Evolutionary conservation across 2,329 filamentous ascomycete genomes (phyloP).

Genomic region (Pseudogymnoascus sp.): DNA sequence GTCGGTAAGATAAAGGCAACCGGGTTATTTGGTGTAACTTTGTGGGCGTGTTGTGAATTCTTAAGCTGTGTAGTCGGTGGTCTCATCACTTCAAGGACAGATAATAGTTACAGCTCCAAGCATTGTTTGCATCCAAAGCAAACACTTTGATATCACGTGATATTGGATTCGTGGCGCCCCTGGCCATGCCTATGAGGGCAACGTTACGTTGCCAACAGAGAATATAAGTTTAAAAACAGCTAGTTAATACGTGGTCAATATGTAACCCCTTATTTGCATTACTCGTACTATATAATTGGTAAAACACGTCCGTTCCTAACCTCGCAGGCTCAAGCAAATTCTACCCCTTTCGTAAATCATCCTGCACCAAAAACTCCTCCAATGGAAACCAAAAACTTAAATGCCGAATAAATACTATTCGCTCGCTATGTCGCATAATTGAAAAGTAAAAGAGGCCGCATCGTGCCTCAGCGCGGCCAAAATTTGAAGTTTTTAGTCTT

Average conservation of each 20-base stretch:
- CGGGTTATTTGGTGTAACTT: neutral
- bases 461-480: neutral
- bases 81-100: constrained; percentile 3
- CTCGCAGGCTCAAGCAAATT: neutral
- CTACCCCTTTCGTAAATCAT: constrained; percentile 1
- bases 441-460: neutral
- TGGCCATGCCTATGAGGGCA: neutral
- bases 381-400: neutral
- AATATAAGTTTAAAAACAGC: neutral
- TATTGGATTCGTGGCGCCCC: neutral
- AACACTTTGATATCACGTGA: neutral
- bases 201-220: neutral
- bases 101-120: neutral
- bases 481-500: neutral
- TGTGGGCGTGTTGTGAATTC: neutral
- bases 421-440: neutral
- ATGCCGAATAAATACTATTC: neutral
- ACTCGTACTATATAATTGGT: neutral
- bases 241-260: neutral
- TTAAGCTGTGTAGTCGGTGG: neutral
- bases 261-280: neutral
- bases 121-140: neutral
- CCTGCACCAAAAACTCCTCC: neutral
- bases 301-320: neutral
- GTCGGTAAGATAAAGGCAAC: neutral